Percentiles rank a stretch among this genome's conserved stretches.
phyloP scores from a whole-genome alignment of 352 stramenopile genomes.

The Peronospora farinosa region DNA sequence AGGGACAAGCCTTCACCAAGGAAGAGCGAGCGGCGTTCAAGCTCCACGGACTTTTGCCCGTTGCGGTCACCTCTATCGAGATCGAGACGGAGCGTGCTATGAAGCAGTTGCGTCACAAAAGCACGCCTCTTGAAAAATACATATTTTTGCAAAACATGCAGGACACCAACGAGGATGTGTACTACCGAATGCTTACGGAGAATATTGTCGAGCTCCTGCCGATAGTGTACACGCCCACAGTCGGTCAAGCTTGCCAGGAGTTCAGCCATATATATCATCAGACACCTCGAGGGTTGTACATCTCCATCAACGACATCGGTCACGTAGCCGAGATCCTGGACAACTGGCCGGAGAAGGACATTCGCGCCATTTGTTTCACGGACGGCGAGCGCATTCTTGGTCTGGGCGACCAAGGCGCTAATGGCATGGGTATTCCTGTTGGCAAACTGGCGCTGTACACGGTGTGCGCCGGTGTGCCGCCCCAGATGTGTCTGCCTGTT shows the following conservation, averaged over 20 bases:
- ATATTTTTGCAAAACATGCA: conserved; percentile 88
- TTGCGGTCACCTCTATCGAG: too few relatives aligned
- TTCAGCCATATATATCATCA: conserved; percentile 90
- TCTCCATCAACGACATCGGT: conserved; percentile 89
- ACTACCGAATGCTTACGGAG: conserved; percentile 89
- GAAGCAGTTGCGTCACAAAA: conserved; percentile 67
- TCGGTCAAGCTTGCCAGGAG: conserved; percentile 88
- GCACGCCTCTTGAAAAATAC: conserved; percentile 95
- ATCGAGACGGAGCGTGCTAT: conserved; percentile 87
- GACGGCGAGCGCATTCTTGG: conserved; percentile 94
- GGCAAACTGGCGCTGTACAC: conserved; percentile 94
- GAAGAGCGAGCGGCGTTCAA: too few relatives aligned
- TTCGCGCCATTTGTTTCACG: conserved; percentile 95
- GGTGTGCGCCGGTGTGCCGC: conserved; percentile 89
- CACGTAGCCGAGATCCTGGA: conserved; percentile 87
- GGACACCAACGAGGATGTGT: conserved; percentile 88
- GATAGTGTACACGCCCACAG: conserved; percentile 96
- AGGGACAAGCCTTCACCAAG: too few relatives aligned
- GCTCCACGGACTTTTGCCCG: too few relatives aligned
- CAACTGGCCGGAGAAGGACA: conserved; percentile 94
- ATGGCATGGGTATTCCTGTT: conserved; percentile 90
- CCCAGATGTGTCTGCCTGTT: conserved; percentile 90
- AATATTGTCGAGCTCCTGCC: conserved; percentile 91
- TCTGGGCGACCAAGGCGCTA: conserved; percentile 91
- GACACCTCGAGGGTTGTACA: conserved; percentile 35